Base-by-base conservation (phyloP, 2,329 filamentous ascomycete genomes). In the Aspergillus sp. region DNA sequence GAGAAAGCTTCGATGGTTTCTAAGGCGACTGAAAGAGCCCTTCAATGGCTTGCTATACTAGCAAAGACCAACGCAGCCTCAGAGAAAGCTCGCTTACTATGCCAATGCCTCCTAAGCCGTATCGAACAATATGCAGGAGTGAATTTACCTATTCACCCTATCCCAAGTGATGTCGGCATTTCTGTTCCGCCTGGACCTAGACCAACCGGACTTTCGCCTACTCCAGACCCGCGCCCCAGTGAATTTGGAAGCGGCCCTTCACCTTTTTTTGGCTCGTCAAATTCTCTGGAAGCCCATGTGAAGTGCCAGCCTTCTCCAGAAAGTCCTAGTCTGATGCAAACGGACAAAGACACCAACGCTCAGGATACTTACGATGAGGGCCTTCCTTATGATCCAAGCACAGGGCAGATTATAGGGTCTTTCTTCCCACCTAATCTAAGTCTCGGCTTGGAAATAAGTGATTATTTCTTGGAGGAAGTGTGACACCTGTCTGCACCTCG, bases 1-100 rank as follows among this genome's bases (percentile, higher is more conserved):
- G 74, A 79, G 52, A 77, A 78, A 54, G 74, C 71, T 1, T 64
- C 63, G 1, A 75, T 72, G 63, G 68, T 77, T 8, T 71, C 70
- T 0, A 75, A 73, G 50, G 73, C 74, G 4, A 68, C 71, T 8
- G 74, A 70, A 54, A 77, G 76, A 58, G 70, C 73, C 3, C 59
- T 75, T 6, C 68, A 75, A 58, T 77, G 74, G 74, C 64, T 77
- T 5, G 66, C 65, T 15, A 62, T 66, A 8, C 64, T 77, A 44
- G 74, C 74, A 1, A 70, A 66, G 49, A 69, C 68, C 13, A 74
- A 66, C 50, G 60, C 65, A 23, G 68, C 73, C 11, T 68, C 74
- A 0, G 67, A 72, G 54, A 64, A 72, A 61, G 75, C 74, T 41
- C 75, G 71, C 67, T 70, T 69, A 44, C 67, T 77, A 1, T 78